These are phyloP conservation scores for Epichloe hybrida DNA, from an alignment of 2,329 filamentous ascomycete genomes.

Conservation along the genomic window DNA sequence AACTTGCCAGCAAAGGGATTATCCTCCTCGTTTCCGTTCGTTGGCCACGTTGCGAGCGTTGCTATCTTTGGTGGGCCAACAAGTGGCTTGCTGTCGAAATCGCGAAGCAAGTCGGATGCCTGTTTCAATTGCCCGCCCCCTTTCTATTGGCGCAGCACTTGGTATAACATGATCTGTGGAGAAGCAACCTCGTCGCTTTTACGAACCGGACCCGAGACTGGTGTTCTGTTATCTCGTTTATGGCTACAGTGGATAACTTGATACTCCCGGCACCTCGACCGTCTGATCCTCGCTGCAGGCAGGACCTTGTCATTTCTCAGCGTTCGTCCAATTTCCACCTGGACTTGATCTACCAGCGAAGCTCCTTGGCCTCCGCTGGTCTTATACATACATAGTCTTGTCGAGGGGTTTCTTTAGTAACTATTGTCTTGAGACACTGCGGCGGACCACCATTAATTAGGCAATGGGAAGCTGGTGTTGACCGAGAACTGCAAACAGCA, in stretches of 20 bases:
- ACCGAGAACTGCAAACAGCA: background rate
- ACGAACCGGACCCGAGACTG: background rate
- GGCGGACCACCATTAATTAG: background rate
- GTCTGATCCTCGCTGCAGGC: background rate
- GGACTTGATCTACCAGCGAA: background rate
- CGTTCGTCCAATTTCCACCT: slow-evolving; percentile 1
- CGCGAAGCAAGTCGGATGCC: background rate
- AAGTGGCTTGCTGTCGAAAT: background rate
- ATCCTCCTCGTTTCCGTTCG: too few species aligned
- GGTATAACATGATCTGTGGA: background rate
- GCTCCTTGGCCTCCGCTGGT: background rate
- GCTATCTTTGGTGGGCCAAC: too few species aligned
- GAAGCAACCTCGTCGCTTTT: background rate
- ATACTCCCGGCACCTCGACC: background rate
- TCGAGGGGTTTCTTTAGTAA: background rate
- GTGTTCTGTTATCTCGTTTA: background rate
- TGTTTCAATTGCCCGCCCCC: background rate
- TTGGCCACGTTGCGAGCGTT: background rate
- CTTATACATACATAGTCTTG: background rate
- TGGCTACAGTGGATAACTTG: slow-evolving; percentile 1
- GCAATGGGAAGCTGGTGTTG: background rate
- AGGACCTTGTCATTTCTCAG: background rate
- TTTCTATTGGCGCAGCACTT: background rate
- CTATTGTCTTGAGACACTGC: background rate
- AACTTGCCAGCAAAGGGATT: background rate